Percentiles rank a stretch among this genome's conserved stretches.
Conservation (phyloP, 163 green algal species). For the Prototheca wickerhamii region DNA sequence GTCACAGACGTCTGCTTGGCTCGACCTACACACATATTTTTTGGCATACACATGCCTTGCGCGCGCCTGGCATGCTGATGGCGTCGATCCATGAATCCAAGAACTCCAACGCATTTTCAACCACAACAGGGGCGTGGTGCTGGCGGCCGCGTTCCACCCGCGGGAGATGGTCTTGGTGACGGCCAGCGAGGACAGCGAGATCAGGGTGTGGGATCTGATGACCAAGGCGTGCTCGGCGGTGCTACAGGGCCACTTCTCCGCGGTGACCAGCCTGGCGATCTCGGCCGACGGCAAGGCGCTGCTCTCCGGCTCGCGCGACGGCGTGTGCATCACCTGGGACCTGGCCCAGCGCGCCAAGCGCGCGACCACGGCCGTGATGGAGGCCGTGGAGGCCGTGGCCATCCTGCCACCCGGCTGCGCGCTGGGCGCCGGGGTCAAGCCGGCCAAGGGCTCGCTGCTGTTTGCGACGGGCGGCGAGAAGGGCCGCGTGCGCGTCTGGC, state of each 20-base stretch:
- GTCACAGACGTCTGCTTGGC: no score
- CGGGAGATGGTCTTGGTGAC: constrained; percentile 66
- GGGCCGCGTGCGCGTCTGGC: constrained; percentile 51
- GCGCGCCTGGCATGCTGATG: not conserved
- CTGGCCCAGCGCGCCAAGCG: constrained; percentile 54
- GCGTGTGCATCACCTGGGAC: constrained; percentile 81
- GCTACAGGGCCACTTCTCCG: constrained; percentile 69
- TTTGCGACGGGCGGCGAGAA: constrained; percentile 72
- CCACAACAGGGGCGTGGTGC: constrained; percentile 61
- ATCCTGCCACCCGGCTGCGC: not conserved
- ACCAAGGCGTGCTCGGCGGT: constrained; percentile 46
- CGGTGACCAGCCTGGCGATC: constrained; percentile 70
- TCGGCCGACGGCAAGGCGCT: constrained; percentile 66
- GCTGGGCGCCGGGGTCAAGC: constrained; percentile 10
- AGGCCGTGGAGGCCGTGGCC: constrained; percentile 46
- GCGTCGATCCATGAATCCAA: no score
- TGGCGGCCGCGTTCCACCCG: constrained; percentile 70
- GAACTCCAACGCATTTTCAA: constrained; percentile 4
- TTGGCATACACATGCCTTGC: no score
- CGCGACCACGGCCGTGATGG: constrained; percentile 63
- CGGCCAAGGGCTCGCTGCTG: constrained; percentile 41
- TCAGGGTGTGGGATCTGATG: constrained; percentile 82
- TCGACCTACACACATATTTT: no score
- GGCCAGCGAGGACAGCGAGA: constrained; percentile 54
- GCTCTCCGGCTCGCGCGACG: constrained; percentile 74